Conservation (phyloP, 225 moss, liverwort and hornwort genomes). For the Rhytidiadelphus loreus region DNA sequence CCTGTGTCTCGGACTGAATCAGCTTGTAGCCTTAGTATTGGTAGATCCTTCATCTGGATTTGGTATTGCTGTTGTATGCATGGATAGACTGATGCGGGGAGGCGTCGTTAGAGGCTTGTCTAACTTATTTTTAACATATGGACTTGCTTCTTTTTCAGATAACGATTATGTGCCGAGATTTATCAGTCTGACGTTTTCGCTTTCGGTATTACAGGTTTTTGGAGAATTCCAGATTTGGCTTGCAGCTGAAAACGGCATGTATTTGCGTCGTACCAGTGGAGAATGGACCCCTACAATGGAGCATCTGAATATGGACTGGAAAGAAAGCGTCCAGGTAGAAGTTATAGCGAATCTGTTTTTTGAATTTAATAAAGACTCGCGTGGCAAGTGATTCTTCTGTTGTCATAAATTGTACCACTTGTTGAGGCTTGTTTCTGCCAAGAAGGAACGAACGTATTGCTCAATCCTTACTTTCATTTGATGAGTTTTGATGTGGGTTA, state of each 20-base stretch:
- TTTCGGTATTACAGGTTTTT: conserved; percentile 34
- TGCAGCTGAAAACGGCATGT: conserved; percentile 98
- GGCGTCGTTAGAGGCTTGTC: not conserved
- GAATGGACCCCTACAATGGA: conserved; percentile 83
- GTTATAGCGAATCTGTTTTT: not conserved
- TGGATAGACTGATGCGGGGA: not conserved
- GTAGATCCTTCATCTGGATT: not conserved
- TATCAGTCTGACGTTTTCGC: not conserved
- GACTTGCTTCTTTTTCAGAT: not conserved
- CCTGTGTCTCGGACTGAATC: not conserved
- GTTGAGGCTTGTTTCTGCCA: not conserved
- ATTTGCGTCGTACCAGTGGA: conserved; percentile 47
- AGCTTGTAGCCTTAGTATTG: not conserved
- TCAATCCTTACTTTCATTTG: not conserved
- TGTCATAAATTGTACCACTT: not conserved
- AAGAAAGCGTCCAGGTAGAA: conserved; percentile 73
- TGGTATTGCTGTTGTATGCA: not conserved
- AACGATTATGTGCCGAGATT: not conserved
- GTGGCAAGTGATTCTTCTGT: not conserved
- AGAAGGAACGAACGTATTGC: not conserved
- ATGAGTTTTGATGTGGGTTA: not conserved
- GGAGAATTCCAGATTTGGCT: conserved; percentile 73
- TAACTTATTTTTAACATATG: not conserved
- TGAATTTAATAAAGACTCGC: not conserved
- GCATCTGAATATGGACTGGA: conserved; percentile 94